These are phyloP conservation scores for Gryganskiella cystojenkinii DNA, from an alignment of 192 early-diverging fungal species.

Conservation along the genomic window DNA sequence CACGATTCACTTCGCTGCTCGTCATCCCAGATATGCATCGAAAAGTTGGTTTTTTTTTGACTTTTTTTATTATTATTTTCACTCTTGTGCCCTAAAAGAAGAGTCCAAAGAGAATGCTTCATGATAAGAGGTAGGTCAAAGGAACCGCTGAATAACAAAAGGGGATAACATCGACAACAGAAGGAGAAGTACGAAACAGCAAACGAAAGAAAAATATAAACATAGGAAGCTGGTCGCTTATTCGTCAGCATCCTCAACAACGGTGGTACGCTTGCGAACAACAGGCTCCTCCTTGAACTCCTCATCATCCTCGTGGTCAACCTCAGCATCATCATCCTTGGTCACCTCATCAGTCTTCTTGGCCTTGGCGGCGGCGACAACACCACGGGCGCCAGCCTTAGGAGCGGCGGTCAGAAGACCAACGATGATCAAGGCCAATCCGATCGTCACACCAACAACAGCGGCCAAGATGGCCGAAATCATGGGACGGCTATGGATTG, in stretches of 20 bases:
- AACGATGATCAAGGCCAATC: conserved; percentile 45
- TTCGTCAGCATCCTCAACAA: conserved; percentile 28
- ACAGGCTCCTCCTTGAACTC: conserved; percentile 13
- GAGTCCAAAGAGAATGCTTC: too few species aligned
- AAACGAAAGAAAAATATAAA: neutral
- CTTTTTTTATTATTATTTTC: too few species aligned
- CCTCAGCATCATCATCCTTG: conserved; percentile 40
- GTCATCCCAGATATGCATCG: too few species aligned
- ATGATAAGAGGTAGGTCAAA: too few species aligned
- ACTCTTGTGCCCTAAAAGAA: too few species aligned
- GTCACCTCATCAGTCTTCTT: conserved; percentile 58
- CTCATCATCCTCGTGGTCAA: conserved; percentile 4
- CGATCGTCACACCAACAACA: conserved; percentile 30
- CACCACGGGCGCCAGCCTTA: neutral
- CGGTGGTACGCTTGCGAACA: conserved; percentile 33
- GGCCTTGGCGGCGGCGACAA: conserved; percentile 29
- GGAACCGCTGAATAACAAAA: too few species aligned
- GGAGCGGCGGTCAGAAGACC: conserved; percentile 40
- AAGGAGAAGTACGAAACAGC: neutral
- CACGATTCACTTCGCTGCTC: too few species aligned
- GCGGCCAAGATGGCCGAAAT: conserved; percentile 44
- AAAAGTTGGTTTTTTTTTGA: too few species aligned
- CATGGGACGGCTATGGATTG: conserved; percentile 48
- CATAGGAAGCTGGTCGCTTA: conserved; percentile 1
- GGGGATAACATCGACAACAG: too few species aligned